Base-by-base conservation (phyloP, 1,139 yeast species). In the Saccharomyces pastorianus region DNA sequence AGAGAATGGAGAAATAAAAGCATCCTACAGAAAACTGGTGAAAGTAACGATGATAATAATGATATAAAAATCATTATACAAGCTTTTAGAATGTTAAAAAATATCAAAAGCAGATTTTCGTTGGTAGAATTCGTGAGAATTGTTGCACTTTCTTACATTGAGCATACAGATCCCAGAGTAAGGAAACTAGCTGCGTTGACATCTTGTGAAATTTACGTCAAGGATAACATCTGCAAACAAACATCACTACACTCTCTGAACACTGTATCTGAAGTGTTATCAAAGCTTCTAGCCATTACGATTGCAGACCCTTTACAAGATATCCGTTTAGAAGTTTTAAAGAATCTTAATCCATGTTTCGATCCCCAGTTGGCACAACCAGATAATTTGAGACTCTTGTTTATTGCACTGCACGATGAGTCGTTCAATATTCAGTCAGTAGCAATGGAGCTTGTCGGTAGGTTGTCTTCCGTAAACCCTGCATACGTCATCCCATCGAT, bases 341-440 rank as follows among this genome's bases (percentile, higher is more conserved):
- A 79, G 51, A 80, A 93, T 49, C 74, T 95, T 48, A 88, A 88
- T 44, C 81, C 84, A 2, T 78, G 80, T 56, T 86, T 93, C 65
- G 97, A 93, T 64, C 88, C 96, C 0, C 99, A 93, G 64, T 73
- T 95, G 49, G 89, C 98, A 0, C 98, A 93, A 69, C 96, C 96
- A 0, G 96, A 87, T 58, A 90, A 90, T 65, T 95, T 91, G 23
- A 77, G 89, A 55, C 72, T 91, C 27, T 73, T 95, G 38, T 88
- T 93, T 64, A 88, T 91, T 76, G 95, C 96, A 0, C 74, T 93
- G 55, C 88, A 95, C 65, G 99, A 95, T 70, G 99, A 91, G 68
- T 81, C 81, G 1, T 93, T 93, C 67, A 82, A 81, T 11, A 88
- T 93, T 23, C 79, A 96, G 52, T 83, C 86, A 63, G 86, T 82